phyloP scores from a whole-genome alignment of 495 filamentous ascomycete species.

The Acidiella bohemica region DNA sequence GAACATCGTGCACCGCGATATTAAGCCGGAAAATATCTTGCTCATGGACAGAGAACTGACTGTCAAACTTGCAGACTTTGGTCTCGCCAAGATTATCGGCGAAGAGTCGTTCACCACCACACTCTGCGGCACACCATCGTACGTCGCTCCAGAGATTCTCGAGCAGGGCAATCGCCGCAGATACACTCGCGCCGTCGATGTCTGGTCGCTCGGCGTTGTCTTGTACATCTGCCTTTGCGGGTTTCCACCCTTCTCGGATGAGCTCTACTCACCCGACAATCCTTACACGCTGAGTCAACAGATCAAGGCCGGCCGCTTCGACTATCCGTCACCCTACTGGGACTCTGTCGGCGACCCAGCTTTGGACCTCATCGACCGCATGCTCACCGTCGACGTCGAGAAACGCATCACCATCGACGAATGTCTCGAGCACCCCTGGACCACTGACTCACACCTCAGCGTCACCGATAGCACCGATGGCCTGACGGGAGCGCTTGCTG shows the following conservation, averaged over 20 bases:
- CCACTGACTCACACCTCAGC: conserved; percentile 36
- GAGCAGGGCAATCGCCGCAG: conserved; percentile 60
- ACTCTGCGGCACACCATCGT: conserved; percentile 72
- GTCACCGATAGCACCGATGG: conserved; percentile 84
- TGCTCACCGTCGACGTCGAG: conserved; percentile 79
- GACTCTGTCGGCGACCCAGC: conserved; percentile 82
- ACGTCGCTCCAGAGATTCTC: conserved; percentile 93
- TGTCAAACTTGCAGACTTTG: conserved; percentile 94
- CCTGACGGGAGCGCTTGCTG: conserved; percentile 64
- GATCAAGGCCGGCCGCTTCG: conserved; percentile 76
- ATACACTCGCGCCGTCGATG: conserved; percentile 90
- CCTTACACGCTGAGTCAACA: conserved; percentile 82
- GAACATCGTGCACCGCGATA: conserved; percentile 93
- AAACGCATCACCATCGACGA: conserved; percentile 76
- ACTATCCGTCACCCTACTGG: conserved; percentile 98
- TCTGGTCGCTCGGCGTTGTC: conserved; percentile 97
- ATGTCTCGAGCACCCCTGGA: conserved; percentile 87
- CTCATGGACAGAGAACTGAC: conserved; percentile 67
- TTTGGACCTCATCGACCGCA: conserved; percentile 84
- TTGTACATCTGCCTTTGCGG: conserved; percentile 98
- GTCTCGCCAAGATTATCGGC: conserved; percentile 94
- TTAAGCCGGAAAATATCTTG: conserved; percentile 98
- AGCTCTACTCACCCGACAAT: conserved; percentile 62
- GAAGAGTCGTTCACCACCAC: conserved; percentile 98
- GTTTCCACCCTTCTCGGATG: conserved; percentile 93